A percentile compares a stretch with the other conserved stretches of the same genome.
Conservation (phyloP, 2,329 filamentous ascomycete genomes). For the Calonectria leucothoes region DNA sequence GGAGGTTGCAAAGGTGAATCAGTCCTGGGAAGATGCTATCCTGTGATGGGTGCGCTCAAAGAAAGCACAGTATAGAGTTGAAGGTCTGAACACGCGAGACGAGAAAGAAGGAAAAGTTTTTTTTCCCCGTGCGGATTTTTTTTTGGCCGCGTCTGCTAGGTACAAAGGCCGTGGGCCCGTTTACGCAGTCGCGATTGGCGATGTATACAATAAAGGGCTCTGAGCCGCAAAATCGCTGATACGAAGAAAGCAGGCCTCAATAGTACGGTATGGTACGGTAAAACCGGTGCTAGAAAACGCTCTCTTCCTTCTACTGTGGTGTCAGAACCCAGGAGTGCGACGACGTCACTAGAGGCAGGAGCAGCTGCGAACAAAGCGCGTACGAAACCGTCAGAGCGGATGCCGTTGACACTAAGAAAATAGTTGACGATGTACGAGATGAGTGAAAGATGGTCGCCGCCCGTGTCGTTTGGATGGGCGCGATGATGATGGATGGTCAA, state of each 20-base stretch:
- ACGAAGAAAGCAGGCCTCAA: slow-evolving; percentile 42
- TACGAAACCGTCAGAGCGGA: slow-evolving; percentile 28
- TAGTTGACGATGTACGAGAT: slow-evolving; percentile 27
- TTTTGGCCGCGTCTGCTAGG: slow-evolving; percentile 32
- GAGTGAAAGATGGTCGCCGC: slow-evolving; percentile 19
- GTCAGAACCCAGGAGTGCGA: slow-evolving; percentile 35
- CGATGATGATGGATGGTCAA: slow-evolving; percentile 29
- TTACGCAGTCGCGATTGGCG: slow-evolving; percentile 43
- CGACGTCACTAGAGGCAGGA: slow-evolving; percentile 39
- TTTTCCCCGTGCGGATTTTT: slow-evolving; percentile 29
- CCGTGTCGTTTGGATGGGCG: slow-evolving; percentile 28
- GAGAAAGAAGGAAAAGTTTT: slow-evolving; percentile 14
- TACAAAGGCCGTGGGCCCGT: slow-evolving; percentile 37
- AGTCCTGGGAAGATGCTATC: slow-evolving; percentile 23
- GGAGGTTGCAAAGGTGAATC: slow-evolving; percentile 31
- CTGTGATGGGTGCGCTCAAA: slow-evolving; percentile 24
- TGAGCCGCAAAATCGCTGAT: slow-evolving; percentile 30
- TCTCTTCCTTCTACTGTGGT: slow-evolving; percentile 44
- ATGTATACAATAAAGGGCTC: slow-evolving; percentile 38
- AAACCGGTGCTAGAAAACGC: slow-evolving; percentile 38
- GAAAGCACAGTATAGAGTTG: slow-evolving; percentile 19
- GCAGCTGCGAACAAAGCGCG: slow-evolving; percentile 28
- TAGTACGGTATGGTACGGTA: slow-evolving; percentile 39
- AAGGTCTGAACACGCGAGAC: slow-evolving; percentile 32
- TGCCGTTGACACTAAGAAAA: slow-evolving; percentile 31